These are phyloP conservation scores for Schwanniomyces pseudopolymorphus DNA, from an alignment of 805 yeast genomes.

Conservation along the genomic window DNA sequence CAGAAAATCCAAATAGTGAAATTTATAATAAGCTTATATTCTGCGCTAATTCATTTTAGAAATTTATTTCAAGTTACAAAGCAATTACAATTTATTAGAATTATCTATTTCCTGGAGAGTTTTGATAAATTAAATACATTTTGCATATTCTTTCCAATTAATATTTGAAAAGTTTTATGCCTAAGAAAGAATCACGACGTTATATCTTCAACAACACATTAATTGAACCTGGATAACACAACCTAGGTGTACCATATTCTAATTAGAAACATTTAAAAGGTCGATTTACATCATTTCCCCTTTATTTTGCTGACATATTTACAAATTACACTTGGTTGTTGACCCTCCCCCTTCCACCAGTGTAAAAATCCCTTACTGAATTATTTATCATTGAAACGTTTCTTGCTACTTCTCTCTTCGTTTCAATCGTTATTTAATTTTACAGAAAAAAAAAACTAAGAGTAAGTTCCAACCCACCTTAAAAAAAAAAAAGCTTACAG, in stretches of 20 bases:
- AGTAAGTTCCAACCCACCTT: constrained; percentile 44
- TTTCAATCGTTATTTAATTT: constrained; percentile 27
- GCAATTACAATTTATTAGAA: neutral
- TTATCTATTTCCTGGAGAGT: neutral
- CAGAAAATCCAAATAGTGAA: neutral
- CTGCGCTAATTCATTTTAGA: neutral
- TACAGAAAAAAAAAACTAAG: constrained; percentile 19
- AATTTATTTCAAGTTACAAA: neutral
- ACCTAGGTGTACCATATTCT: neutral
- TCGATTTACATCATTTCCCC: constrained; percentile 12
- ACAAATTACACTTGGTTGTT: constrained; percentile 30
- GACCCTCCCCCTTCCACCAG: constrained; percentile 38
- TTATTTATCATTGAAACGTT: constrained; percentile 33
- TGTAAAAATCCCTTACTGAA: constrained; percentile 12
- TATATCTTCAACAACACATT: constrained; percentile 25
- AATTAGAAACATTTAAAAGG: neutral
- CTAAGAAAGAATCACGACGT: constrained; percentile 46
- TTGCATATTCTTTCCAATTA: constrained; percentile 7
- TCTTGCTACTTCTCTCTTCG: constrained; percentile 51
- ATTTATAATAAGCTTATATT: neutral
- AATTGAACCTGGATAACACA: constrained; percentile 46
- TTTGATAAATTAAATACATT: neutral
- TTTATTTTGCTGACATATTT: constrained; percentile 14
- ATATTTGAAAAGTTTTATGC: constrained; percentile 31
- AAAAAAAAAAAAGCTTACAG: constrained; percentile 11